These are phyloP conservation scores for Neurospora sp. DNA, from an alignment of 495 filamentous ascomycete species.

Conservation along the genomic window DNA sequence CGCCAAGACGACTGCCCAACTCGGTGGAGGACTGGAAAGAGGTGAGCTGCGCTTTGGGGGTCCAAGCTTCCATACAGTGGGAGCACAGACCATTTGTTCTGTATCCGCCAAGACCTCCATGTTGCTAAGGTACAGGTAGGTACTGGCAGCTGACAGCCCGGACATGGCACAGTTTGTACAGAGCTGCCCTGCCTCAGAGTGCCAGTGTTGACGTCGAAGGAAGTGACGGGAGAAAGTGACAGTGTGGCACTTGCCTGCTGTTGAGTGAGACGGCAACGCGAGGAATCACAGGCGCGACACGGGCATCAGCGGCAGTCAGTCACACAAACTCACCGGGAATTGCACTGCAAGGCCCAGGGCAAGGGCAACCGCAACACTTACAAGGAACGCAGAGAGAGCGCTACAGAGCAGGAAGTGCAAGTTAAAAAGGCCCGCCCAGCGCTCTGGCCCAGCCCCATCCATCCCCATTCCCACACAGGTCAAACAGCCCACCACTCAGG, in stretches of 20 bases:
- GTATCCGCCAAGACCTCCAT: neutral
- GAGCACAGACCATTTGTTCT: neutral
- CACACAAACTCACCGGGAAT: neutral
- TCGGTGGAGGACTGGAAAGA: neutral
- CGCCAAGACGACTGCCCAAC: neutral
- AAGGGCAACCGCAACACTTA: neutral
- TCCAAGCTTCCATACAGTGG: neutral
- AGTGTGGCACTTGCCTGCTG: neutral
- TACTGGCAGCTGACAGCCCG: neutral
- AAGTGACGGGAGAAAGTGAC: neutral
- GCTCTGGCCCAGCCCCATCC: neutral
- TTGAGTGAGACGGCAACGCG: neutral
- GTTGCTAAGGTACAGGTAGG: neutral
- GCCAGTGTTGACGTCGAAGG: neutral
- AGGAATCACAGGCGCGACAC: neutral
- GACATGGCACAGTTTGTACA: neutral
- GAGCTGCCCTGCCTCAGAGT: neutral
- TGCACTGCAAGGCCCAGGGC: neutral
- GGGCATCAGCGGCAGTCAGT: neutral
- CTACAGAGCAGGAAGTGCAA: neutral
- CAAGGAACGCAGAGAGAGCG: neutral
- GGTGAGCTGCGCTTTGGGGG: neutral
- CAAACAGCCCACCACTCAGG: neutral
- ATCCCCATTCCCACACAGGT: neutral
- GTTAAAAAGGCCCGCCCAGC: neutral